Evolutionary conservation across 805 yeast genomes (phyloP), one percentile per base, ranked within the genome.

Genomic region (Debaryomyces tyrocola): DNA sequence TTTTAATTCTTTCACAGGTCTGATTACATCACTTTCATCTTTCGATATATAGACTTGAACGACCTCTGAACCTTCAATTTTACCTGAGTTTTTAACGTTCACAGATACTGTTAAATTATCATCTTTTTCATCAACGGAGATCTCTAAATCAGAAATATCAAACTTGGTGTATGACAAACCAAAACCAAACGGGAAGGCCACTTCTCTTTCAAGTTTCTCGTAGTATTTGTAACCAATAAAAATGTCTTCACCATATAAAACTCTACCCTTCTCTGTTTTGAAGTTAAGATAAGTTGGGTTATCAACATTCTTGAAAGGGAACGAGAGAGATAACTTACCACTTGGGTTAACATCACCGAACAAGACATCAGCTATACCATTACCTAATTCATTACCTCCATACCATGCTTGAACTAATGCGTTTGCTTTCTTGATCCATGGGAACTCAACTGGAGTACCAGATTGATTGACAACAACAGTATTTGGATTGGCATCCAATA

Each of bases 361-460:
- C 41, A 65, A 51, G 4, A 65, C 64, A 47, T 64, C 68, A 11
- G 68, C 69, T 43, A 64, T 60, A 28, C 59, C 67, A 46, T 60
- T 58, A 21, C 69, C 69, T 37, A 54, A 50, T 52, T 65, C 70
- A 47, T 60, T 63, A 28, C 70, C 70, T n/a, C 69, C 69, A 45
- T 56, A 65, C 70, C 70, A 65, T 8, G 69, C 69, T 41, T 65
- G 70, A 17, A 65, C 56, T 20, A 65, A 37, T 20, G 55, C 57
- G 27, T 53, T 52, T 9, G 63, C 62, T 20, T 59, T 46, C 7
- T 52, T 21, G 12, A 61, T 44, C 69, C 69, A 65, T 14, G 69
- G 68, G 56, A 66, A 55, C 17, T 60, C 50, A 14, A 66, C 67
- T 6, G 70, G 69, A 4, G 69, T 54, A 14, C 70, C 70, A 3